Evolutionary conservation across 2,329 filamentous ascomycete genomes (phyloP), one percentile per base, ranked within the genome.

Genomic region (Clonostachys rhizophaga): DNA sequence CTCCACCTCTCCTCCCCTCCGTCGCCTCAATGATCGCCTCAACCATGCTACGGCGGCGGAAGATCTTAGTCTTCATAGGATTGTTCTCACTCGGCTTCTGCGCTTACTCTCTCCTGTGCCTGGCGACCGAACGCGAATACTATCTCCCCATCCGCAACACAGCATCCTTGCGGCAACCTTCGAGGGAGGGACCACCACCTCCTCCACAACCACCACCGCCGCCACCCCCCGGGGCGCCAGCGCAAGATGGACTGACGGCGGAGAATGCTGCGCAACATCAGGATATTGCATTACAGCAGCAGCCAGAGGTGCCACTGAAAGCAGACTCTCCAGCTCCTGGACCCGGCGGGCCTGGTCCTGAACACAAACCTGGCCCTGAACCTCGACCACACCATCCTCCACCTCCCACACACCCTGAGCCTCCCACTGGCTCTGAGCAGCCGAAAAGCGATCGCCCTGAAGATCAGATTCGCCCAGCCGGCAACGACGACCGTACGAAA

Each of bases 81-180:
- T 42, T 70, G 48, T 54, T 66, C 48, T 65, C 72, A 55, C 52
- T 72, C 50, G 53, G 63, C 47, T 52, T 74, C 43, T 73, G 66
- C 51, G 50, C 53, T 41, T 70, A 65, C 43, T 56, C 59, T 9
- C 47, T 61, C 2, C 46, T 59, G 5, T 53, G 52, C 7, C 52
- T 55, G 44, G 30, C 51, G 51, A 18, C 47, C 49, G 35, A 34
- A 33, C 24, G 24, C 24, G 24, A 30, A 30, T 30, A 10, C 24
- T 34, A 16, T 8, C 40, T 20, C 9, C 41, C 24, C 4, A 9
- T 30, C 24, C 24, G 24, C 24, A 30, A 30, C 24, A 30, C 24
- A 30, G 24, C 8, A 3, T 30, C 24, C 24, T 30, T 30, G 24
- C 14, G 36, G 14, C 36, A 39, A 11, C 36, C 36, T n/a, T 18